A percentile compares a stretch with the other conserved stretches of the same genome.
Evolutionary conservation across 208 protist species (phyloP).

Genomic region (Strigomonas galati): DNA sequence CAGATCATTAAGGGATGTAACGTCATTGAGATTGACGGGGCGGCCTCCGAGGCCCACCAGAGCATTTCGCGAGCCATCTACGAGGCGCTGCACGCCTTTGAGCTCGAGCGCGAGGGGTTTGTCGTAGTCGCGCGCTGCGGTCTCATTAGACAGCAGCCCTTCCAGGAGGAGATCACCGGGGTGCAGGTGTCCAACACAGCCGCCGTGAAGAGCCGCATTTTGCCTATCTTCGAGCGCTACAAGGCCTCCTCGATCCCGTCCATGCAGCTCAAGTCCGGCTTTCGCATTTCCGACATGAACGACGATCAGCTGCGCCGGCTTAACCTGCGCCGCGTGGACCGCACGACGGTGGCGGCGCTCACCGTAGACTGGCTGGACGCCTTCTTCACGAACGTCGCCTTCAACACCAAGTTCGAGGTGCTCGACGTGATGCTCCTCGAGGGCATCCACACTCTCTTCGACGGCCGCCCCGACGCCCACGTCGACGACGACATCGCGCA

Average conservation of each 20-base stretch:
- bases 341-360: constrained; percentile 57
- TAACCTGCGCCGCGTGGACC: constrained; percentile 66
- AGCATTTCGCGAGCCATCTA: constrained; percentile 68
- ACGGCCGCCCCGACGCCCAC: constrained; percentile 62
- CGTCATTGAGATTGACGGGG: constrained; percentile 84
- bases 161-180: constrained; percentile 77
- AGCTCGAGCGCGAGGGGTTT: constrained; percentile 84
- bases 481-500: constrained; percentile 80
- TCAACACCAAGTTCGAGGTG: constrained; percentile 83
- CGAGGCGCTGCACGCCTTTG: constrained; percentile 80
- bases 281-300: constrained; percentile 71
- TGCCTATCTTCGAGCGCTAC: constrained; percentile 83
- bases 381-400: constrained; percentile 84
- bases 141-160: constrained; percentile 71
- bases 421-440: constrained; percentile 79
- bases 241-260: constrained; percentile 85
- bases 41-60: constrained; percentile 76
- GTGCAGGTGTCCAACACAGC: constrained; percentile 76
- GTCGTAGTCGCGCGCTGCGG: constrained; percentile 76
- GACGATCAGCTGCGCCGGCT: constrained; percentile 69
- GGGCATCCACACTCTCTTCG: constrained; percentile 80
- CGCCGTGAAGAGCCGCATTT: constrained; percentile 71
- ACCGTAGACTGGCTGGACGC: constrained; percentile 87
- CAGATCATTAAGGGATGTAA: constrained; percentile 90
- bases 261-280: constrained; percentile 79